phyloP scores from a whole-genome alignment of 73 alveolate species.

The Stentor roeselii region DNA sequence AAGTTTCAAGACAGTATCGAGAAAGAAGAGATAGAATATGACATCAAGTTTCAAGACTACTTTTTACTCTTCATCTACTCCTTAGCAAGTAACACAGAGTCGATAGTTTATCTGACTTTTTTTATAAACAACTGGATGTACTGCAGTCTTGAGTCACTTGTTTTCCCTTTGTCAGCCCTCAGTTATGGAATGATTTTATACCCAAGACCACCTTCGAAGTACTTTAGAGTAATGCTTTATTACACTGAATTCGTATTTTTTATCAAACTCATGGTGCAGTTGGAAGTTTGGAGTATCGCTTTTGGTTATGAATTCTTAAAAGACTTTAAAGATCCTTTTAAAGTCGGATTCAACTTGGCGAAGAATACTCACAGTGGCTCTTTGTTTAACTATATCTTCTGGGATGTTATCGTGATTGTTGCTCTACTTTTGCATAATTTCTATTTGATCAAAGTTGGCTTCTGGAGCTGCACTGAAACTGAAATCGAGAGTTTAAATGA shows the following conservation, averaged over 20 bases:
- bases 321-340: background rate
- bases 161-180: background rate
- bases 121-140: background rate
- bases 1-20: background rate
- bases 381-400: conserved; percentile 12
- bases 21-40: background rate
- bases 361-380: background rate
- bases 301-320: background rate
- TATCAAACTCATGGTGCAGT: background rate
- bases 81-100: background rate
- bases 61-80: background rate
- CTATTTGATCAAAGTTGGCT: conserved; percentile 9
- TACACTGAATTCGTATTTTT: conserved; percentile 10
- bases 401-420: conserved; percentile 18
- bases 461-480: background rate
- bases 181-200: background rate
- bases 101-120: background rate
- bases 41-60: background rate
- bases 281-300: background rate
- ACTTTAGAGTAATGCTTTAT: background rate
- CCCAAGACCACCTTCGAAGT: conserved; percentile 23
- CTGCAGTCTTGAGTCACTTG: background rate
- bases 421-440: background rate
- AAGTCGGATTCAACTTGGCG: conserved; percentile 8
- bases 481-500: background rate